A percentile compares a stretch with the other conserved stretches of the same genome.
phyloP scores from a whole-genome alignment of 805 yeast genomes.

The Starmerella apicola region DNA sequence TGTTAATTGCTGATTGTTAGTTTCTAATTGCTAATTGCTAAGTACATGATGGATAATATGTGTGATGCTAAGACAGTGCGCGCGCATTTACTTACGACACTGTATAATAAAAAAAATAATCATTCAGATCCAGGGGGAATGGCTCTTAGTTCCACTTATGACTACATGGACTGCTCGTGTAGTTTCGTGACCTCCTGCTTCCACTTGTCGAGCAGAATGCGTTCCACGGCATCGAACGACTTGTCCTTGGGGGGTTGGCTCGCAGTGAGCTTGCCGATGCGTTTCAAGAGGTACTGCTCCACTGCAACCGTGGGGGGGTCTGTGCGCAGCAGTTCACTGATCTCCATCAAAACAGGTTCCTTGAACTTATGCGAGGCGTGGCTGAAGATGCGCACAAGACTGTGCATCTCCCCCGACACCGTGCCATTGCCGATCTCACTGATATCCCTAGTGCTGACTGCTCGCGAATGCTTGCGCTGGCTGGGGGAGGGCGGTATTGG shows the following conservation, averaged over 20 bases:
- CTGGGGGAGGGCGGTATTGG: constrained; percentile 1
- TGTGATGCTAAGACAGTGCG: no score
- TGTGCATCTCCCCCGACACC: constrained; percentile 2
- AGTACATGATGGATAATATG: no score
- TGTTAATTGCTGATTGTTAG: no score
- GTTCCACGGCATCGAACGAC: constrained; percentile 19
- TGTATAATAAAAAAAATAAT: no score
- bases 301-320: constrained; percentile 22
- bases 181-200: constrained; percentile 15
- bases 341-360: constrained; percentile 21
- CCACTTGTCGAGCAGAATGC: constrained; percentile 20
- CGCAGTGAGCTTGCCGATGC: constrained; percentile 16
- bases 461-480: background rate
- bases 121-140: no score
- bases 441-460: constrained; percentile 4
- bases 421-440: constrained; percentile 3
- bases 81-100: no score
- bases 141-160: no score
- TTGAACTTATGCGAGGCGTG: constrained; percentile 21
- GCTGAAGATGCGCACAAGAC: constrained; percentile 18
- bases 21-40: no score
- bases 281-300: constrained; percentile 19
- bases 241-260: constrained; percentile 8
- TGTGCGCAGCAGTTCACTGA: constrained; percentile 18
- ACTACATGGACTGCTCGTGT: no score